These are phyloP conservation scores for Coniella lustricola DNA, from an alignment of 2,329 filamentous ascomycete genomes.

Conservation along the genomic window DNA sequence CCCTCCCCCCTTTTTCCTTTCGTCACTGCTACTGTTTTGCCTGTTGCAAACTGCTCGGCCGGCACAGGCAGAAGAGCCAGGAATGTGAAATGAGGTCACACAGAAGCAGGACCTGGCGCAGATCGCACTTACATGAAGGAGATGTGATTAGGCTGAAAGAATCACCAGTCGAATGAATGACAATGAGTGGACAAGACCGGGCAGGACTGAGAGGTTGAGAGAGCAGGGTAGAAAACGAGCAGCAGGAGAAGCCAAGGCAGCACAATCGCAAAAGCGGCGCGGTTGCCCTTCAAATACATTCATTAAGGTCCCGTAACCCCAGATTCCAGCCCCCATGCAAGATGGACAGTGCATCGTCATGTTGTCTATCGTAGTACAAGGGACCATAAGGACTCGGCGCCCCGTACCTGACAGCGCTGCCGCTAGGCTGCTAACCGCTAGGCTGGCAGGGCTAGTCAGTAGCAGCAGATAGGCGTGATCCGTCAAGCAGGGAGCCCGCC, in stretches of 20 bases:
- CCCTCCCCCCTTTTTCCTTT: too few relatives aligned
- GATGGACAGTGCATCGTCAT: too few relatives aligned
- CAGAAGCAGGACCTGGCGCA: neutral
- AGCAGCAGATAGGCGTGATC: too few relatives aligned
- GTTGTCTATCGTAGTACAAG: too few relatives aligned
- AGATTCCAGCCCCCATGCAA: neutral
- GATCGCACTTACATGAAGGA: conserved; percentile 7
- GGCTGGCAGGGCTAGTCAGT: too few relatives aligned
- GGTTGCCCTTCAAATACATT: conserved; percentile 11
- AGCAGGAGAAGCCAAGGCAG: neutral
- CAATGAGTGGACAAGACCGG: conserved; percentile 6
- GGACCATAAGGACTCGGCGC: too few relatives aligned
- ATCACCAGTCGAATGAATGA: conserved; percentile 6
- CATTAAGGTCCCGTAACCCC: neutral
- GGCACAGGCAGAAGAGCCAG: neutral
- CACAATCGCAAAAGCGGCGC: neutral
- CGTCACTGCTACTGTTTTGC: neutral
- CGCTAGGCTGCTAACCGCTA: too few relatives aligned
- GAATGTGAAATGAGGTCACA: conserved; percentile 1
- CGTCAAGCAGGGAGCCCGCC: too few relatives aligned
- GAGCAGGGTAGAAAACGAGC: neutral
- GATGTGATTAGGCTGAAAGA: conserved; percentile 1
- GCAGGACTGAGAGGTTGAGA: neutral
- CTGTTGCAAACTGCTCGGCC: too few relatives aligned
- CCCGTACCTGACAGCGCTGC: too few relatives aligned